These are phyloP conservation scores for Discostella pseudostelligera DNA, from an alignment of 108 stramenopile genomes.

Conservation along the genomic window DNA sequence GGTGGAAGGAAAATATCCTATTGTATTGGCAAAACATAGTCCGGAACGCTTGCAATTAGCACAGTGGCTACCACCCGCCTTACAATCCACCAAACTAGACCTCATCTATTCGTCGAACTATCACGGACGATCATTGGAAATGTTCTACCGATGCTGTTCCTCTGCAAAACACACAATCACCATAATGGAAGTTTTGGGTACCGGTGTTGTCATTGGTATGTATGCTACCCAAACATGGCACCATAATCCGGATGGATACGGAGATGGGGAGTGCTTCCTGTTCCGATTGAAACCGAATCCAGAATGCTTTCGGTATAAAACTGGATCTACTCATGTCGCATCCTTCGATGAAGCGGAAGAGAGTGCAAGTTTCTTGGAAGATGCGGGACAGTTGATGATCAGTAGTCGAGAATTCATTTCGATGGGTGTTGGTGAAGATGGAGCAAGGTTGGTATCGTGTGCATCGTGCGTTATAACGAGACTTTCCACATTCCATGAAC, in stretches of 20 bases:
- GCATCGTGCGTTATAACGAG: no score
- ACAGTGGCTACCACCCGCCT: constrained; percentile 42
- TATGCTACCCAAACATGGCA: constrained; percentile 46
- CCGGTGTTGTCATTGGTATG: constrained; percentile 45
- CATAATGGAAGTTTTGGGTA: constrained; percentile 47
- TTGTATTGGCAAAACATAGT: constrained; percentile 38
- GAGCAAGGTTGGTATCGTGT: constrained; percentile 4
- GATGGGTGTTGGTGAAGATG: constrained; percentile 49
- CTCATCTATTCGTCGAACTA: constrained; percentile 46
- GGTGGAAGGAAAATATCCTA: constrained; percentile 30
- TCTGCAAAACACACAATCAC: constrained; percentile 42
- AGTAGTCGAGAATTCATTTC: constrained; percentile 43
- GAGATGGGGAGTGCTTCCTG: constrained; percentile 46
- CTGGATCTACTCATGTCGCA: constrained; percentile 6
- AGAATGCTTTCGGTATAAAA: constrained; percentile 42
- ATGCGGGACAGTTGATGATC: constrained; percentile 46
- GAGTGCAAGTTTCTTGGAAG: constrained; percentile 16
- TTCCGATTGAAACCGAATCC: constrained; percentile 43
- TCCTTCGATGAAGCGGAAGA: constrained; percentile 27
- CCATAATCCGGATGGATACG: constrained; percentile 40
- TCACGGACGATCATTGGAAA: constrained; percentile 47
- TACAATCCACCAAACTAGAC: constrained; percentile 49
- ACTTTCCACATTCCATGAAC: no score
- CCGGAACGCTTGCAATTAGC: constrained; percentile 30
- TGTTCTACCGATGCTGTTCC: constrained; percentile 46